Evolutionary conservation across 2,329 filamentous ascomycete genomes (phyloP).

Genomic region (Aspergillus quadricinctus): DNA sequence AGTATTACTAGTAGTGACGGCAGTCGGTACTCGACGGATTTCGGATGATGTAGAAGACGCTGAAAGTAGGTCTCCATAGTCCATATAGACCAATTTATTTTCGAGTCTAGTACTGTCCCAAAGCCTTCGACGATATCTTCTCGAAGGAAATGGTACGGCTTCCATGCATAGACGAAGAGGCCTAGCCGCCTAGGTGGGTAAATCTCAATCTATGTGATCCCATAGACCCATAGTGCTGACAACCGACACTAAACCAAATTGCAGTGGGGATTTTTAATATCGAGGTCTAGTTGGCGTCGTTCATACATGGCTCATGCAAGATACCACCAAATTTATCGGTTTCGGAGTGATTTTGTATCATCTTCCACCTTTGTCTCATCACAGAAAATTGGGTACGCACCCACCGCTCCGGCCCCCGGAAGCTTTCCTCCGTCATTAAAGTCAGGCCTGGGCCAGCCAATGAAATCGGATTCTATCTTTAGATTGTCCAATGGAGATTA

Average conservation of each 20-base stretch:
- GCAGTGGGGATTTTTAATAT: not conserved
- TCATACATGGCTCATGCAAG: not conserved
- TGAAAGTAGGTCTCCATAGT: not conserved
- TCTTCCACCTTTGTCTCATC: not conserved
- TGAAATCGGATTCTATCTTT: conserved; percentile 23
- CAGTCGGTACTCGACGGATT: not conserved
- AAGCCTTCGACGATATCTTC: conserved; percentile 6
- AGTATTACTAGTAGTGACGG: not conserved
- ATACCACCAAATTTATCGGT: not conserved
- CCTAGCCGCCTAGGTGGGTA: conserved; percentile 3
- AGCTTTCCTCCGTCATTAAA: not conserved
- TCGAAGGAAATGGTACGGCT: conserved; percentile 5
- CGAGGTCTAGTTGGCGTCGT: not conserved
- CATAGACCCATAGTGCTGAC: not conserved
- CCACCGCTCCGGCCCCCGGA: not conserved
- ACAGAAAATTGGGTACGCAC: not conserved
- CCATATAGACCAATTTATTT: not conserved
- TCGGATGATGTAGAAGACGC: not conserved
- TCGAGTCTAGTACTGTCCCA: not conserved
- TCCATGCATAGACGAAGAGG: conserved; percentile 7
- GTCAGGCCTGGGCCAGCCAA: conserved; percentile 3
- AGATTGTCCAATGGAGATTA: conserved; percentile 11
- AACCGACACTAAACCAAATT: not conserved
- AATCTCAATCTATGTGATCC: not conserved
- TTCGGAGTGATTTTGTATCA: not conserved